A percentile compares a stretch with the other conserved stretches of the same genome.
Conservation (phyloP, 345 rosid genomes). For the Arabidopsis thaliana region TAIR10.1 NC_003070.9:4989001-4989500, state of each 20-base stretch:
- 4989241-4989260: neutral
- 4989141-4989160: neutral
- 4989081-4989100: conserved; percentile 49
- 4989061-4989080: conserved; percentile 48
- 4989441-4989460: neutral
- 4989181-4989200: neutral
- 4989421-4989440: neutral
- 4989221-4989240: neutral
- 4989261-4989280: neutral
- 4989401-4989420: neutral
- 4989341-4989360: neutral
- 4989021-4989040: conserved; percentile 46
- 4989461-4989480: neutral
- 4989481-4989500: conserved; percentile 5
- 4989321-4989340: neutral
- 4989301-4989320: no score
- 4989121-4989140: neutral
- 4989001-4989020: conserved; percentile 46
- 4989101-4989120: conserved; percentile 41
- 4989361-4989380: neutral
- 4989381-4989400: neutral
- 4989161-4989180: neutral
- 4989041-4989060: conserved; percentile 50
- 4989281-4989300: no score
- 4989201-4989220: neutral